phyloP scores from a whole-genome alignment of 2,329 filamentous ascomycete species.

The Diaporthe australafricana region DNA sequence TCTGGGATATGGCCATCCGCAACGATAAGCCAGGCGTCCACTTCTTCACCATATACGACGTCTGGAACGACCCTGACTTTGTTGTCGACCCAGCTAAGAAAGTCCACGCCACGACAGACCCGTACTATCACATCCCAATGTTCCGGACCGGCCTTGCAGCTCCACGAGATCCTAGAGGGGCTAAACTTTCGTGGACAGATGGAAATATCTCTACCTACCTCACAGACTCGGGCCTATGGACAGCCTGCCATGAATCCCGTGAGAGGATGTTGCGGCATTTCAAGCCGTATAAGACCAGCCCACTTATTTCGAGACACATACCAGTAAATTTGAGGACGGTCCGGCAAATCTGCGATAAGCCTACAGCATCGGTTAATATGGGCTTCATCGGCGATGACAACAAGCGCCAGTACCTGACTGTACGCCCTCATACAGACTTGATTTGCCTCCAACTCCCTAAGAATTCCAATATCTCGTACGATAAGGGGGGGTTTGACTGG shows the following conservation, averaged over 20 bases:
- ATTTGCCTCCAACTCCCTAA: background rate
- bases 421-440: background rate
- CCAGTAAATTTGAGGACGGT: background rate
- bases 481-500: background rate
- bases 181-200: background rate
- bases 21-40: background rate
- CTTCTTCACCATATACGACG: background rate
- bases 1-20: background rate
- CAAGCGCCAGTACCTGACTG: background rate
- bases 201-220: background rate
- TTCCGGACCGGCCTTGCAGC: background rate
- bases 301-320: background rate
- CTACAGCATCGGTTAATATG: background rate
- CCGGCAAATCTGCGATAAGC: background rate
- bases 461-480: background rate
- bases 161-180: background rate
- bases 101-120: background rate
- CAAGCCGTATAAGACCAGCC: background rate
- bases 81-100: background rate
- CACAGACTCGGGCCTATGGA: background rate
- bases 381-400: background rate
- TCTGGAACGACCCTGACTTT: background rate
- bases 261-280: background rate
- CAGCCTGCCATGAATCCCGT: background rate
- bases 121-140: background rate